phyloP scores from a whole-genome alignment of 2,329 filamentous ascomycete species.

The Talaromyces sp. region DNA sequence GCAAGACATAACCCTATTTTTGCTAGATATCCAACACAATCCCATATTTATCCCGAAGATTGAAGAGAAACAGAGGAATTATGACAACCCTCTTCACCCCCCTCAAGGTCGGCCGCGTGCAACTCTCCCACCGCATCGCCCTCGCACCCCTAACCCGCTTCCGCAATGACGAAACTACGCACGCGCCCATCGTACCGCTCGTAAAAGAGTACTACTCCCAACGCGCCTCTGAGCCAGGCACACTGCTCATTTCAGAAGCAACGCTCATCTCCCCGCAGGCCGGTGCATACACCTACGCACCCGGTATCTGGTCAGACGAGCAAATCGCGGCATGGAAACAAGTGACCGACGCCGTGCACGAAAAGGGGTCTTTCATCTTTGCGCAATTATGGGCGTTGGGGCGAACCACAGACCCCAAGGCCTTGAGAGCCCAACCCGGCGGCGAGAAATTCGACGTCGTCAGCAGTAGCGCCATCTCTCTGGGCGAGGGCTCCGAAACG shows the following conservation, averaged over 20 bases:
- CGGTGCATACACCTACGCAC: slow-evolving; percentile 49
- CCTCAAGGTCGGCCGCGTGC: slow-evolving; percentile 36
- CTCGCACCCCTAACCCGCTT: slow-evolving; percentile 56
- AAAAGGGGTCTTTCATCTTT: slow-evolving; percentile 56
- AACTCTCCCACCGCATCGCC: slow-evolving; percentile 43
- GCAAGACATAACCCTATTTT: not conserved
- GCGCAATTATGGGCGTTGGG: slow-evolving; percentile 61
- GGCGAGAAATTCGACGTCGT: slow-evolving; percentile 30
- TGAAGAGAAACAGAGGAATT: not conserved
- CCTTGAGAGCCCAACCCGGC: slow-evolving; percentile 24
- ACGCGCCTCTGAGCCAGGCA: slow-evolving; percentile 49
- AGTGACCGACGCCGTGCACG: slow-evolving; percentile 59
- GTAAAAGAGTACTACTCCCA: slow-evolving; percentile 52
- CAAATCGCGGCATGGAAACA: slow-evolving; percentile 57
- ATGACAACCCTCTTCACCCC: slow-evolving; percentile 23
- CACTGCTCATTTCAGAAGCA: slow-evolving; percentile 56
- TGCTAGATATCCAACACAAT: not conserved
- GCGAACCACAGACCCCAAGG: slow-evolving; percentile 44
- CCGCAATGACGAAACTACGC: slow-evolving; percentile 47
- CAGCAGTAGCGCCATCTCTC: slow-evolving; percentile 40
- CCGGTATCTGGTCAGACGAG: slow-evolving; percentile 53
- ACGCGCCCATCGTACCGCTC: slow-evolving; percentile 30
- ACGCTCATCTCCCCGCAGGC: slow-evolving; percentile 47
- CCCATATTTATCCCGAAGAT: too few relatives aligned
- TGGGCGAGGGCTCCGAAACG: slow-evolving; percentile 30